phyloP scores from a whole-genome alignment of 2,329 filamentous ascomycete species.

The Chaetomiaceae sp. region DNA sequence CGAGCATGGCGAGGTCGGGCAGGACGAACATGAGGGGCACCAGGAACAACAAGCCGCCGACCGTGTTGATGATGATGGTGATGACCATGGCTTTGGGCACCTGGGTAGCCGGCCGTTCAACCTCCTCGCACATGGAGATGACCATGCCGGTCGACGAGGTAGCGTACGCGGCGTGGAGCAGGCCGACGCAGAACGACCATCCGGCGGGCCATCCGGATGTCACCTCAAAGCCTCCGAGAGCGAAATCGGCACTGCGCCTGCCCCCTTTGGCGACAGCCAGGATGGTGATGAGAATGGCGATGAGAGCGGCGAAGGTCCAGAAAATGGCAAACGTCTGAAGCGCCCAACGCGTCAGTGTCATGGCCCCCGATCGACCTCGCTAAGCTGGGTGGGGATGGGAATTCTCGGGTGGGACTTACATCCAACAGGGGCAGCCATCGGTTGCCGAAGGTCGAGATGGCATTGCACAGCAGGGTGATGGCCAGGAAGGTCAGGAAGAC shows the following conservation, averaged over 20 bases:
- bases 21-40: conserved; percentile 66
- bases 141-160: conserved; percentile 77
- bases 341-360: neutral
- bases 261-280: conserved; percentile 66
- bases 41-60: conserved; percentile 63
- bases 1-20: conserved; percentile 54
- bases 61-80: conserved; percentile 61
- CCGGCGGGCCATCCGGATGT: conserved; percentile 63
- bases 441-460: conserved; percentile 64
- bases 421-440: conserved; percentile 63
- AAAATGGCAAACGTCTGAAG: conserved; percentile 63
- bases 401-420: conserved; percentile 44
- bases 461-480: conserved; percentile 59
- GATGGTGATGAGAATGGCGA: conserved; percentile 58
- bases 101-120: conserved; percentile 59
- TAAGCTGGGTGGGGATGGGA: neutral
- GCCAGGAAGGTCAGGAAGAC: conserved; percentile 67
- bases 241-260: conserved; percentile 56
- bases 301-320: conserved; percentile 67
- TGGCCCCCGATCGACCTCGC: too few relatives aligned
- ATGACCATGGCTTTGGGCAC: conserved; percentile 69
- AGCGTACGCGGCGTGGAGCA: conserved; percentile 67
- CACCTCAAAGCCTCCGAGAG: conserved; percentile 64
- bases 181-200: conserved; percentile 69
- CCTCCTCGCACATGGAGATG: conserved; percentile 73